phyloP scores from a whole-genome alignment of 192 early-diverging fungal species.

The Phycomyces nitens region DNA sequence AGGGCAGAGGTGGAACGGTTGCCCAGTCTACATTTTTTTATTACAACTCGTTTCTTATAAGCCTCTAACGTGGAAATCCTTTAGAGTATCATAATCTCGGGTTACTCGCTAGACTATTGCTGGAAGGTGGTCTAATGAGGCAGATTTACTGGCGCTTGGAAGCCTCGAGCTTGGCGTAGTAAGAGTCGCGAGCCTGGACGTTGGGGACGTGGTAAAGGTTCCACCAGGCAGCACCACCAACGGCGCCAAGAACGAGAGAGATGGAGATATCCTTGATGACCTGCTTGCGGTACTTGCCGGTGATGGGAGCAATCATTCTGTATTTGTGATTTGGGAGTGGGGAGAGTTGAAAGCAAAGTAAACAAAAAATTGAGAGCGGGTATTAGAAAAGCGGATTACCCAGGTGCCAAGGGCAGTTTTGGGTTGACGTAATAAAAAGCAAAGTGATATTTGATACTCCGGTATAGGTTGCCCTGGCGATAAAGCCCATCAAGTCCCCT shows the following conservation, averaged over 20 bases:
- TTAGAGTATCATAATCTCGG: no score
- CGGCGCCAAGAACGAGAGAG: constrained; percentile 35
- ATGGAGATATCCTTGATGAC: constrained; percentile 40
- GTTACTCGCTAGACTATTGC: no score
- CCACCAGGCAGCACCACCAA: constrained; percentile 46
- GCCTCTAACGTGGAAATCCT: no score
- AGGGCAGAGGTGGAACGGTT: no score
- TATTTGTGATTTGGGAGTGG: neutral
- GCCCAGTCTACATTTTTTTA: no score
- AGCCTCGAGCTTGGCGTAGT: constrained; percentile 42
- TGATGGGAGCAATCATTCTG: constrained; percentile 45
- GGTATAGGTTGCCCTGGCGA: no score
- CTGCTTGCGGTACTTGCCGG: constrained; percentile 42
- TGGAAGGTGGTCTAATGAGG: no score
- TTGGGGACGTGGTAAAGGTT: constrained; percentile 36
- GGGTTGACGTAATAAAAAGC: no score
- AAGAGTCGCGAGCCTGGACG: constrained; percentile 35
- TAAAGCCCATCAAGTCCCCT: no score
- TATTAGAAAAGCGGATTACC: neutral
- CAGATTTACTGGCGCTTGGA: constrained; percentile 13
- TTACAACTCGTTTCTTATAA: no score
- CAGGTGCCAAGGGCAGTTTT: no score
- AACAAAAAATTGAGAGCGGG: neutral
- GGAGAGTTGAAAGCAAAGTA: constrained; percentile 5
- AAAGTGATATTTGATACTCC: no score